phyloP scores from a whole-genome alignment of 2,329 filamentous ascomycete genomes.

The Aspergillus sp. region DNA sequence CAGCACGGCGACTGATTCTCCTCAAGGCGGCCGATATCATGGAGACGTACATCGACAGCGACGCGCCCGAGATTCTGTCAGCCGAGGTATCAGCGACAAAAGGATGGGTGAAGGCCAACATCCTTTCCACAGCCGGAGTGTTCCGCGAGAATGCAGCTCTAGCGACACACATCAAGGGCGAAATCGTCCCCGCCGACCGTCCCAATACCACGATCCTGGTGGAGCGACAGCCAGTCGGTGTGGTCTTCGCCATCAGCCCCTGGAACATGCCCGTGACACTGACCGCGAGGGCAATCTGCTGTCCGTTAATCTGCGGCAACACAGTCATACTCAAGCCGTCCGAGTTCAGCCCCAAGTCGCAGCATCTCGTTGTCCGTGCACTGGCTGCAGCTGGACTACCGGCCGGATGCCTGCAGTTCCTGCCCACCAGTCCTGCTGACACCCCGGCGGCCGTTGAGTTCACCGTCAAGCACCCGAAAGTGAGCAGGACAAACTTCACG shows the following conservation, averaged over 20 bases:
- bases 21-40: background rate
- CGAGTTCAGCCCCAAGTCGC: background rate
- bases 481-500: background rate
- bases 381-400: background rate
- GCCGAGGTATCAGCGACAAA: too few species aligned
- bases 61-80: background rate
- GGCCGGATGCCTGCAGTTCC: background rate
- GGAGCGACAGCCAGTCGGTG: background rate
- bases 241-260: background rate
- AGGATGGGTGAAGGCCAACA: too few species aligned
- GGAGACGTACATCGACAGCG: background rate
- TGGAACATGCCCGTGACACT: background rate
- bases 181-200: too few species aligned
- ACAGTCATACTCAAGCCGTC: background rate
- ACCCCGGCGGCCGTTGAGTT: background rate
- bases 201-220: background rate
- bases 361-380: background rate
- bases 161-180: background rate
- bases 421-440: background rate
- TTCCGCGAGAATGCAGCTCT: background rate
- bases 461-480: background rate
- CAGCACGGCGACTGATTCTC: background rate
- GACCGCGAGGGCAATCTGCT: background rate
- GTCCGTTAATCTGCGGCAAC: background rate
- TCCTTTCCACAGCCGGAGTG: too few species aligned